phyloP scores from a whole-genome alignment of 257 asterid species.

The Solanum megistacrolobum region DNA sequence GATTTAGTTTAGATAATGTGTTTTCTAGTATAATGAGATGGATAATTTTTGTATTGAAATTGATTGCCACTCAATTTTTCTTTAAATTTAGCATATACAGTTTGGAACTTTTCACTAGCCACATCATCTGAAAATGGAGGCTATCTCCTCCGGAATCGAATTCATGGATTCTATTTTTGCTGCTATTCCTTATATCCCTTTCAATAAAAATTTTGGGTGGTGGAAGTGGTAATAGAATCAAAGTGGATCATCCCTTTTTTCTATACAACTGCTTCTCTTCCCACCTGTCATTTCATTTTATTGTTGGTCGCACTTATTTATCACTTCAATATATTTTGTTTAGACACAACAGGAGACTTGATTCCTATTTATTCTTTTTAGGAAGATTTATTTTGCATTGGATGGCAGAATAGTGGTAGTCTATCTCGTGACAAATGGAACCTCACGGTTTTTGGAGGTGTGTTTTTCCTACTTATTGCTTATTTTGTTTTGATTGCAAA shows the following conservation, averaged over 20 bases:
- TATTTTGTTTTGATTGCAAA: background rate
- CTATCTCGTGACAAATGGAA: slow-evolving; percentile 67
- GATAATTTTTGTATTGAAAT: background rate
- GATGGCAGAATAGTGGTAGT: slow-evolving; percentile 89
- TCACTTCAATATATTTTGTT: background rate
- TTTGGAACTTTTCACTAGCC: background rate
- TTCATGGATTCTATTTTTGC: background rate
- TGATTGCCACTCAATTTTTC: background rate
- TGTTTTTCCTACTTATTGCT: slow-evolving; percentile 2
- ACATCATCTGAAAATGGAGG: background rate
- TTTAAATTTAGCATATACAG: background rate
- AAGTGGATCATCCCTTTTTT: background rate
- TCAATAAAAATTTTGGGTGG: background rate
- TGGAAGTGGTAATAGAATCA: background rate
- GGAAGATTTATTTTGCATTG: slow-evolving; percentile 88
- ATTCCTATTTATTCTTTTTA: slow-evolving; percentile 16
- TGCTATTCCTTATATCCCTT: background rate
- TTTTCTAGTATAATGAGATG: background rate
- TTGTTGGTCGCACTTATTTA: background rate
- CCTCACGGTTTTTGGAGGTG: slow-evolving; percentile 89
- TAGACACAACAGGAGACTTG: background rate
- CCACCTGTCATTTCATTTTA: background rate
- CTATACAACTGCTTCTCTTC: background rate
- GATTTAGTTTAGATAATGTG: background rate
- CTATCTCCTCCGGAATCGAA: background rate